Base-by-base conservation (phyloP, 129 eudicot genomes). In the Flaveria ramosissima region DNA sequence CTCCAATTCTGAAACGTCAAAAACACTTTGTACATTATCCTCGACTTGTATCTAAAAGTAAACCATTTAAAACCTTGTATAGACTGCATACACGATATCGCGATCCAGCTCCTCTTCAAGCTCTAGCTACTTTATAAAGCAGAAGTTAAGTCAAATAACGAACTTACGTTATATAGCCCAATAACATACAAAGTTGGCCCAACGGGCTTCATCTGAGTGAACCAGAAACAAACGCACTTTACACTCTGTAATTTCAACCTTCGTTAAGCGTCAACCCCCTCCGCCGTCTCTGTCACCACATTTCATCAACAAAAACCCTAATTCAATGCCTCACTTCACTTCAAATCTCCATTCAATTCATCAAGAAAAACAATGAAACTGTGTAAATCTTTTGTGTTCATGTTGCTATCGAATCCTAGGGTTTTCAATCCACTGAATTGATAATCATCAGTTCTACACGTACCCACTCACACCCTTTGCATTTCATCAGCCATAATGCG, bases 271-370 rank as follows among this genome's bases (percentile, higher is more conserved):
- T 30, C 36, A 30, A 6, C 7, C 69, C 36, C 15, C 47, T 24
- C 61, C 46, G 70, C 78, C 70, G 71, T 61, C 79, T 50, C 71
- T 48, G 9, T 12, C 72, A 50, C 7, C 51, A 75, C n/a, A 10
- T 65, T 11, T 72, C 62, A 75, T 30, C 61, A 62, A 46, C 79
- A 26, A 46, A 62, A 62, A 70, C 79, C 63, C 79, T 75, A 75
- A 46, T 47, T 63, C 47, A 0, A n/a, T 17, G 46, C 19, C 16
- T 21, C 24, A 71, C 62, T 24, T 24, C 70, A 64, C 68, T 64
- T 7, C 79, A 62, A 63, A 17, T 47, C 27, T 75, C 50, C 61
- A 43, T 62, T 16, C 77, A 73, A 60, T 57, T 16, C 16, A 59
- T 19, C 50, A 26, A 26, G n/a, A 64, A 19, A 47, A 46, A 19